Base-by-base conservation (phyloP, 163 green algal genomes). In the Coccomyxa subellipsoidea region DNA sequence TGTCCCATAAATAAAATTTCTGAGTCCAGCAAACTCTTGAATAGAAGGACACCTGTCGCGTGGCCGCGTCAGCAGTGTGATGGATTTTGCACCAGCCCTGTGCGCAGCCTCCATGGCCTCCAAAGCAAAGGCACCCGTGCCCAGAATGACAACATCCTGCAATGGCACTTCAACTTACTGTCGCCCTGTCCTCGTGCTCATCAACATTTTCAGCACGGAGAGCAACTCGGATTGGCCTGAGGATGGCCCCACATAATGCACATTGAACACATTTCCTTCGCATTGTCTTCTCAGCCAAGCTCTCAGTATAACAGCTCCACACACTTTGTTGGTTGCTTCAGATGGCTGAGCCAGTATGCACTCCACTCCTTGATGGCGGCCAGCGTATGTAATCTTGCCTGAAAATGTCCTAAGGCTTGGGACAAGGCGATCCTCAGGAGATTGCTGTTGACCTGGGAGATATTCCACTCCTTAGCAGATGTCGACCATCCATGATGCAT, bases 101-200 rank as follows among this genome's bases (percentile, higher is more conserved):
- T 76, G 75, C 1, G 83, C 85, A 29, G 76, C 83, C 37, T 89
- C 85, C 53, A 81, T 78, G 29, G 85, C 83, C 69, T 89, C 85
- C 69, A 87, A 54, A 18, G 77, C 85, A 88, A 89, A 89, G 37
- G 85, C 80, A 35, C 85, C 85, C 36, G 85, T 79, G n/a, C 85
- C 83, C 77, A 89, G 40, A 29, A 89, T 81, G 5, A 89, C 76
- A 18, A 89, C 83, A 32, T 83, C 34, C 78, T 87, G 71, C 54
- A 73, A 23, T 34, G 32, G 1, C 4, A 39, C 35, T n/a, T n/a
- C n/a, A 54, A 2, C 15, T 4, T 27, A 34, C 36, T 39, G 71
- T 47, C 23, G 10, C 32, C n/a, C n/a, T n/a, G n/a, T n/a, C n/a
- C n/a, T n/a, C n/a, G n/a, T n/a, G n/a, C n/a, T n/a, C n/a, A n/a